phyloP scores from a whole-genome alignment of 371 early-diverging fungal genomes.

The Mucor mucedo region DNA sequence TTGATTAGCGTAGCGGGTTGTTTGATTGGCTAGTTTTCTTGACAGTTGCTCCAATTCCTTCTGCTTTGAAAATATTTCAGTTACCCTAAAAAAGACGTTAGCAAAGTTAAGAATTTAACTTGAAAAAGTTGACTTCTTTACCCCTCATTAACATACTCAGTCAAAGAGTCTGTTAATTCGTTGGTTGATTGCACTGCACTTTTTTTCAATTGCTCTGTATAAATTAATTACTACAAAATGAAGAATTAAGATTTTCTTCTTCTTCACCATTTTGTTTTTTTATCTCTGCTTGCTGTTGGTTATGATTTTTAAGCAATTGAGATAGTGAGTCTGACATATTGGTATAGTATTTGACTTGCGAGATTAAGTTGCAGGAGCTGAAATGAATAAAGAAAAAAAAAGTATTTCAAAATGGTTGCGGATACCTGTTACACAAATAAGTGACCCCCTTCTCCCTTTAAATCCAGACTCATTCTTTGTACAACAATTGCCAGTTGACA shows the following conservation, averaged over 20 bases:
- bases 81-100: conserved; percentile 37
- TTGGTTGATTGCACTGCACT: conserved; percentile 58
- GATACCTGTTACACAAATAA: no score
- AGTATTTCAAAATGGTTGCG: no score
- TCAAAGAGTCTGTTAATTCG: conserved; percentile 59
- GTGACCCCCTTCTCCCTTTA: background rate
- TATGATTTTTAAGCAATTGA: conserved; percentile 51
- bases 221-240: background rate
- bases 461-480: background rate
- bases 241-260: background rate
- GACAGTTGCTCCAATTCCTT: conserved; percentile 69
- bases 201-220: conserved; percentile 58
- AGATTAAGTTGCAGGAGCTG: no score
- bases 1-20: conserved; percentile 56
- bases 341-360: no score
- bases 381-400: no score
- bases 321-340: conserved; percentile 39
- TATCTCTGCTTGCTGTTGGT: conserved; percentile 43
- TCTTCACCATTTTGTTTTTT: conserved; percentile 52
- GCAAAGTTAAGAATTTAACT: background rate
- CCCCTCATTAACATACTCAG: conserved; percentile 63
- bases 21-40: conserved; percentile 54
- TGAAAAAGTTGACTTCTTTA: conserved; percentile 18
- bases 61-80: conserved; percentile 62
- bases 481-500: conserved; percentile 2